Evolutionary conservation across 164 flowering plant genomes (phyloP).

Genomic region (Vitis rotundifolia): DNA sequence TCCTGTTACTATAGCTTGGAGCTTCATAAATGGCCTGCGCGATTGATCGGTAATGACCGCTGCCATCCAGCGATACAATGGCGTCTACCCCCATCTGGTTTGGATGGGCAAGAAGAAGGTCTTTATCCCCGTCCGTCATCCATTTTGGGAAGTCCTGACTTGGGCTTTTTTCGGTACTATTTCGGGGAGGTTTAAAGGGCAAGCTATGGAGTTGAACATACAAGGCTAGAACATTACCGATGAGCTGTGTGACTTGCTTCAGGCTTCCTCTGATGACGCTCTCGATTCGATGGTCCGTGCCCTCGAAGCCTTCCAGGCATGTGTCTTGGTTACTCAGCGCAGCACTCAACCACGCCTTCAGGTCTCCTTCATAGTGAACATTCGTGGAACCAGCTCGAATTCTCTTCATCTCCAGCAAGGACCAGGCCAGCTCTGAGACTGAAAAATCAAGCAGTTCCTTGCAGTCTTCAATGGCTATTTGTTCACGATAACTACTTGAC

Average conservation of each 20-base stretch:
- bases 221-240: slow-evolving; percentile 63
- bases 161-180: slow-evolving; percentile 9
- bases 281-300: slow-evolving; percentile 56
- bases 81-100: slow-evolving; percentile 51
- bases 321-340: slow-evolving; percentile 94
- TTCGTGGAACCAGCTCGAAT: slow-evolving; percentile 38
- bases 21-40: slow-evolving; percentile 56
- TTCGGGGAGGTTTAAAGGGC: slow-evolving; percentile 48
- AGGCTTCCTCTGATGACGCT: slow-evolving; percentile 61
- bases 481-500: slow-evolving; percentile 64
- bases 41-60: slow-evolving; percentile 59
- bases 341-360: slow-evolving; percentile 88
- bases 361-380: slow-evolving; percentile 44
- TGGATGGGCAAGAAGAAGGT: slow-evolving; percentile 27
- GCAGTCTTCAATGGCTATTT: slow-evolving; percentile 76
- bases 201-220: slow-evolving; percentile 49
- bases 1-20: slow-evolving; percentile 58
- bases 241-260: slow-evolving; percentile 72
- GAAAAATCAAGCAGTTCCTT: slow-evolving; percentile 82
- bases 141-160: slow-evolving; percentile 49
- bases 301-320: slow-evolving; percentile 89
- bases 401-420: slow-evolving; percentile 58
- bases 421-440: slow-evolving; percentile 76
- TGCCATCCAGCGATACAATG: slow-evolving; percentile 76
- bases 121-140: slow-evolving; percentile 58